phyloP scores from a whole-genome alignment of 2,329 filamentous ascomycete species.

The Xylaria multiplex region DNA sequence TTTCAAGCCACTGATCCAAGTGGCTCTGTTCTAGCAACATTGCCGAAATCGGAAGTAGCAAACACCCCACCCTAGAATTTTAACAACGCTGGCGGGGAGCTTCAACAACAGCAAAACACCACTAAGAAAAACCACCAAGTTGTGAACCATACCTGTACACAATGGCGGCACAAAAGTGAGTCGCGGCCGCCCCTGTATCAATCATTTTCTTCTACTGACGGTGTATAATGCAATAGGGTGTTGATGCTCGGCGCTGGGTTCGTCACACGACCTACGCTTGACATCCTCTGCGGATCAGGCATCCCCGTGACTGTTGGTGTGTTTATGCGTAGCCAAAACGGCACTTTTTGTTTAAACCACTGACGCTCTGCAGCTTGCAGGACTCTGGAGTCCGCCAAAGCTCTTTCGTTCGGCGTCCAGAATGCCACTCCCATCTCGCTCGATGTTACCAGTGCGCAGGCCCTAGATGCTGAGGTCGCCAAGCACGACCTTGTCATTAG shows the following conservation, averaged over 20 bases:
- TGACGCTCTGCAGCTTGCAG: constrained; percentile 72
- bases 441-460: constrained; percentile 80
- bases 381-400: constrained; percentile 79
- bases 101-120: neutral
- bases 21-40: neutral
- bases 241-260: constrained; percentile 62
- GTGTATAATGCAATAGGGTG: constrained; percentile 41
- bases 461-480: constrained; percentile 81
- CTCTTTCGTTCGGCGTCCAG: constrained; percentile 76
- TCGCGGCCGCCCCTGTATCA: neutral
- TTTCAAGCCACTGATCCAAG: neutral
- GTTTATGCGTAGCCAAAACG: constrained; percentile 40
- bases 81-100: neutral
- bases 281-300: constrained; percentile 69
- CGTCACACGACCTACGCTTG: constrained; percentile 65
- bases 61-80: neutral
- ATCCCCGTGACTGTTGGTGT: constrained; percentile 73
- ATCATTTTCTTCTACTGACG: constrained; percentile 7
- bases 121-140: neutral
- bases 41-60: neutral
- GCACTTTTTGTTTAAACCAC: neutral
- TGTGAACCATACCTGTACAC: neutral
- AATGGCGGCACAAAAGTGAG: neutral
- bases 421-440: constrained; percentile 81
- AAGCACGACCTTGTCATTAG: constrained; percentile 83